Percentiles rank a stretch among this genome's conserved stretches.
Evolutionary conservation across 2,329 filamentous ascomycete genomes (phyloP).

Genomic region (Alternaria brassicae): DNA sequence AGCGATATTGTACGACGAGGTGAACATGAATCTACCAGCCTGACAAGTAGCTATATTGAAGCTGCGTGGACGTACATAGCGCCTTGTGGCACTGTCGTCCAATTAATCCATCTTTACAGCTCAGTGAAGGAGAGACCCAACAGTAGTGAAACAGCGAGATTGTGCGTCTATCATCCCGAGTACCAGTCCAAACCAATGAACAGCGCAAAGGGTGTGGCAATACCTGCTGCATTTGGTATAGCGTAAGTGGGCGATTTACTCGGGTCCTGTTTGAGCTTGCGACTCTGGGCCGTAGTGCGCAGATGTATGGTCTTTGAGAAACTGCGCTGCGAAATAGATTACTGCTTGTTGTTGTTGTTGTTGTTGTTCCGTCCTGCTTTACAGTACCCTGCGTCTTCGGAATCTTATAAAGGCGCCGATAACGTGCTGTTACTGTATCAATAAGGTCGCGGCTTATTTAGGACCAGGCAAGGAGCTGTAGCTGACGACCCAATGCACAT

Average conservation of each 20-base stretch:
- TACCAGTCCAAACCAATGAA: not conserved
- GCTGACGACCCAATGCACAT: not conserved
- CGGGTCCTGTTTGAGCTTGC: not conserved
- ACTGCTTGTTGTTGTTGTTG: not conserved
- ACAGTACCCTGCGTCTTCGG: too few species aligned
- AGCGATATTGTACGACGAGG: not conserved
- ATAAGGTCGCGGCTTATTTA: not conserved
- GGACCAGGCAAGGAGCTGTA: not conserved
- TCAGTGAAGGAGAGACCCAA: not conserved
- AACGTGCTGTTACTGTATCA: not conserved
- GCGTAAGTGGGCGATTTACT: not conserved
- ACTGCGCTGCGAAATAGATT: not conserved
- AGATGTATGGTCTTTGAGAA: not conserved
- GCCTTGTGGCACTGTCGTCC: not conserved
- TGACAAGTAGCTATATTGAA: not conserved
- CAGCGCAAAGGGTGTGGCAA: not conserved
- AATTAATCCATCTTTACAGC: not conserved
- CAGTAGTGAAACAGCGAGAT: not conserved
- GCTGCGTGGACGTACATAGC: slow-evolving; percentile 15
- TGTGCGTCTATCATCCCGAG: not conserved
- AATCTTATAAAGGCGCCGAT: not conserved
- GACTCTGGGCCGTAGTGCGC: not conserved
- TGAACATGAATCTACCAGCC: not conserved
- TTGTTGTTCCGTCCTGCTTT: not conserved
- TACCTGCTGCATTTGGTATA: not conserved